Percentiles rank a stretch among this genome's conserved stretches.
phyloP scores from a whole-genome alignment of 2,329 filamentous ascomycete genomes.

The Ceratocystis colombiana region DNA sequence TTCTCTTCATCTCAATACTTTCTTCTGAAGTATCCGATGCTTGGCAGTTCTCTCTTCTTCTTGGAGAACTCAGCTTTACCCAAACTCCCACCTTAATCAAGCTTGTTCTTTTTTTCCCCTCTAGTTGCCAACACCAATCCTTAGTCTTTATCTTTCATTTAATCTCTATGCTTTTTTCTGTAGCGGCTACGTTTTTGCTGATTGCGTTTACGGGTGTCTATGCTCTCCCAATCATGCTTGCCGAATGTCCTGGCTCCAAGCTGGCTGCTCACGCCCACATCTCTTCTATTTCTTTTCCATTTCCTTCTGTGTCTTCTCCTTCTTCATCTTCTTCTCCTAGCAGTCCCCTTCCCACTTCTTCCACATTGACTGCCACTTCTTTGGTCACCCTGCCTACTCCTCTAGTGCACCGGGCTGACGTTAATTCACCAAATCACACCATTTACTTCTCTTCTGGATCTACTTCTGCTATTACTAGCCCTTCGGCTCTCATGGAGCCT shows the following conservation, averaged over 20 bases:
- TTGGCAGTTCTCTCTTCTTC: not conserved
- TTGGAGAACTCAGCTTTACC: not conserved
- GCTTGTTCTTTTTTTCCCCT: not conserved
- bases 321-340: not conserved
- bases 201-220: constrained; percentile 3
- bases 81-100: not conserved
- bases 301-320: not conserved
- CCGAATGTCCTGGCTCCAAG: not conserved
- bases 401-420: not conserved
- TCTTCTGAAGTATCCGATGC: not conserved
- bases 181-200: not conserved
- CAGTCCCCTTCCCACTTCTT: not conserved
- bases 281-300: not conserved
- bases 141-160: not conserved
- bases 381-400: not conserved
- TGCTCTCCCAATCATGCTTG: constrained; percentile 12
- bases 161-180: not conserved
- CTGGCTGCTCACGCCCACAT: not conserved
- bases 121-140: no score
- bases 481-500: not conserved
- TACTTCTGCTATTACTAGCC: not conserved
- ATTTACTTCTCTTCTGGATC: not conserved
- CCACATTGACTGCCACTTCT: not conserved
- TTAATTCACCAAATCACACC: not conserved
- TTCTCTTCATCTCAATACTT: not conserved